Evolutionary conservation across 768 basidiomycete genomes (phyloP).

Genomic region (Cubamyces sp.): DNA sequence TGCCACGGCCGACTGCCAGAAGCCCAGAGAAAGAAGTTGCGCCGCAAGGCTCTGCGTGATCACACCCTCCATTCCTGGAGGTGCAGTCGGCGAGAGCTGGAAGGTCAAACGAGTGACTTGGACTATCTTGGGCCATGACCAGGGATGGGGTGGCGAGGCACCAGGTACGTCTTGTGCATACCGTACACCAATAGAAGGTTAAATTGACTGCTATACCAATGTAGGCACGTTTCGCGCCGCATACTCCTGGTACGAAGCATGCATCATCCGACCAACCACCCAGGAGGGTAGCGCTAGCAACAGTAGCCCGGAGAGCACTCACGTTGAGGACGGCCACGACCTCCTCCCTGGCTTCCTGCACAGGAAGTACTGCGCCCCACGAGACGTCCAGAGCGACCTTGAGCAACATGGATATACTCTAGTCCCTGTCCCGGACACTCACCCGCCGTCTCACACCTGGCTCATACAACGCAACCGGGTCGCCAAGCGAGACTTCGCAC

Average conservation of each 20-base stretch:
- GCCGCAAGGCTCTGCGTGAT: constrained; percentile 3
- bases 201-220: background rate
- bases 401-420: background rate
- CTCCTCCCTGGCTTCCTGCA: background rate
- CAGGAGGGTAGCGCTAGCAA: background rate
- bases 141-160: constrained; percentile 16
- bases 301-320: background rate
- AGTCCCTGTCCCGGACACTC: background rate
- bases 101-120: constrained; percentile 1
- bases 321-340: background rate
- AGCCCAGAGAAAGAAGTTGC: background rate
- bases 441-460: constrained; percentile 2
- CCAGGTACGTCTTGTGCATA: constrained; percentile 1
- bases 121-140: constrained; percentile 12
- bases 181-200: background rate
- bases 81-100: background rate
- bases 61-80: background rate
- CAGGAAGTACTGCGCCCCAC: background rate
- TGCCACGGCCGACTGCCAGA: background rate
- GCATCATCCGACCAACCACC: constrained; percentile 6
- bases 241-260: constrained; percentile 14
- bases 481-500: background rate
- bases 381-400: background rate
- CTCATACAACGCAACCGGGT: constrained; percentile 13
- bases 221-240: constrained; percentile 8